Evolutionary conservation across 306 rosid species (phyloP), one percentile per base, ranked within the genome.

Genomic region (Cicer arietinum): DNA sequence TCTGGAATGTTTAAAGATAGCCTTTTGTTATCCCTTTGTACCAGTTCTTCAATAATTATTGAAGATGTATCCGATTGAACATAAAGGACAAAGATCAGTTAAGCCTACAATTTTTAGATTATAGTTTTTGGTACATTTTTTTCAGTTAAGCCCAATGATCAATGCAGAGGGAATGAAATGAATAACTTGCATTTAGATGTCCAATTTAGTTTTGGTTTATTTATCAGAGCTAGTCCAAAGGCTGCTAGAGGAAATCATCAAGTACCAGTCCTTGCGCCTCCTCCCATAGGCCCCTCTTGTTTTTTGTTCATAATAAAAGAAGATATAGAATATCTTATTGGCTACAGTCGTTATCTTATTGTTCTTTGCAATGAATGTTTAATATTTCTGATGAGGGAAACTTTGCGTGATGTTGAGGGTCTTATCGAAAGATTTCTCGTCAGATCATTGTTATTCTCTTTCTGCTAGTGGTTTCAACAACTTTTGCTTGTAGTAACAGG

Each of bases 101-200:
- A 3, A 25, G 3, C 35, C 40, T 63, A 6, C 51, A 46, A 53
- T 48, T 48, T 47, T 69, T 52, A 59, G 43, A 53, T 42, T 52
- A 41, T 6, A 30, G 58, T 1, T 41, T 52, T 57, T 77, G 12
- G 30, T 25, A 67, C 37, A 14, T 71, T 71, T 62, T 70, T 50
- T 42, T 61, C 52, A 42, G 40, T 39, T 60, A 69, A 69, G 6
- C 71, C 71, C 53, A 53, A 78, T 59, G 68, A 57, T 14, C 10
- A 69, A 20, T 65, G 14, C 60, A 45, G 35, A 3, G 20, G 37
- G 56, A 6, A 76, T 44, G 56, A 14, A 68, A 44, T 45, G 12
- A 25, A 48, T 51, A 25, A 51, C 62, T 50, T 78, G 72, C 30
- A 62, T 25, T 63, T 16, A 58, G 20, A 30, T 54, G 67, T 25